Conservation (phyloP, 2,329 filamentous ascomycete species). For the Gnomoniopsis smithogilvyi region DNA sequence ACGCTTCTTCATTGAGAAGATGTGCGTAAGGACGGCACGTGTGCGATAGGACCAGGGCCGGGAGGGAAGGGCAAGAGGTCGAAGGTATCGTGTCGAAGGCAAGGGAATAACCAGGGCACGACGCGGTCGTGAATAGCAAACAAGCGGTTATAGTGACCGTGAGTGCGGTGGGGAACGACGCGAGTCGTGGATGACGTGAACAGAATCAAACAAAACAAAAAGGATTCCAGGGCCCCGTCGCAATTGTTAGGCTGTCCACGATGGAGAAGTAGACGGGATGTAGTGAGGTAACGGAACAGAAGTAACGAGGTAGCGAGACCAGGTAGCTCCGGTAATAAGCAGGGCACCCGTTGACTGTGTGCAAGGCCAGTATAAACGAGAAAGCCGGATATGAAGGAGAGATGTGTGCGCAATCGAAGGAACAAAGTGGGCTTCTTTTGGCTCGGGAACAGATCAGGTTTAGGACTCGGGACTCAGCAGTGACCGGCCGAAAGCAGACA, state of each 20-base stretch:
- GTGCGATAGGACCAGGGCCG: not conserved
- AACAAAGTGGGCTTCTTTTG: not conserved
- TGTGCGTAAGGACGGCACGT: not conserved
- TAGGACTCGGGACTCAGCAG: not conserved
- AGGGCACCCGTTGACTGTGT: not conserved
- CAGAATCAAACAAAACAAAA: not conserved
- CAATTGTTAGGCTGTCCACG: not conserved
- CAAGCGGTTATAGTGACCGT: not conserved
- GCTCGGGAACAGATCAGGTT: not conserved
- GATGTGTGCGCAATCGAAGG: not conserved
- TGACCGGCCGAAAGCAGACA: not conserved
- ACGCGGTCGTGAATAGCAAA: slow-evolving; percentile 1
- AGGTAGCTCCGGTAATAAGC: slow-evolving; percentile 5
- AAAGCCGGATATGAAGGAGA: not conserved
- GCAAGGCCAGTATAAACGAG: not conserved
- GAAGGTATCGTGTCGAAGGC: slow-evolving; percentile 8
- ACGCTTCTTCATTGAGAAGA: slow-evolving; percentile 22
- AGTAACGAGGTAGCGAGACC: slow-evolving; percentile 10
- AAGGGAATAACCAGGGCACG: slow-evolving; percentile 5
- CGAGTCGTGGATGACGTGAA: slow-evolving; percentile 18
- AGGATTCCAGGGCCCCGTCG: slow-evolving; percentile 3
- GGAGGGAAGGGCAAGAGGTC: not conserved
- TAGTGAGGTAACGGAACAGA: slow-evolving; percentile 12
- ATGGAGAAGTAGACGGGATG: slow-evolving; percentile 6
- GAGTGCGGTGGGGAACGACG: slow-evolving; percentile 5